Evolutionary conservation across 495 filamentous ascomycete species (phyloP).

Genomic region (Recurvomyces mirabilis): DNA sequence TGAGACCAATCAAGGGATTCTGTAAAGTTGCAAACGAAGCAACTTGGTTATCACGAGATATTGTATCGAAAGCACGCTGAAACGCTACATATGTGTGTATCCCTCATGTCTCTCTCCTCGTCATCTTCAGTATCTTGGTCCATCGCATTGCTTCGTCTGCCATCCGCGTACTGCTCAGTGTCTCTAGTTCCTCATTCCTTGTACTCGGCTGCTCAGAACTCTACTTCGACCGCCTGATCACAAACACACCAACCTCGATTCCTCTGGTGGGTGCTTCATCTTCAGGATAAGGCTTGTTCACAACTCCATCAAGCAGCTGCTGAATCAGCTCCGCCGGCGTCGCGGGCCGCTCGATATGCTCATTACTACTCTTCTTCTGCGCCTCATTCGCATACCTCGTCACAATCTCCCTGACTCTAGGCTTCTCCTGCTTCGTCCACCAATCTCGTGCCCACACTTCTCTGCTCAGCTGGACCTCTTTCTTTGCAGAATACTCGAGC

Average conservation of each 20-base stretch:
- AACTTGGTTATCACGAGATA: too few relatives aligned
- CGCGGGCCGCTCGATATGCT: conserved; percentile 27
- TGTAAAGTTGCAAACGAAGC: too few relatives aligned
- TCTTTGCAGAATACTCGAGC: conserved; percentile 42
- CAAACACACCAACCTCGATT: conserved; percentile 31
- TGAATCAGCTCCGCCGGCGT: conserved; percentile 46
- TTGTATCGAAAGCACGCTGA: too few relatives aligned
- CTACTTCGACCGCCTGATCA: conserved; percentile 19
- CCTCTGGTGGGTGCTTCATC: conserved; percentile 26
- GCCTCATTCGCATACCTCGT: conserved; percentile 46
- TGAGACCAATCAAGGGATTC: too few relatives aligned
- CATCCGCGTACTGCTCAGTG: too few relatives aligned
- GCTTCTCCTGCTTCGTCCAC: conserved; percentile 60
- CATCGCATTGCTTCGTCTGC: too few relatives aligned
- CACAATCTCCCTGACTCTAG: conserved; percentile 51
- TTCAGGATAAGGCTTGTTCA: conserved; percentile 17
- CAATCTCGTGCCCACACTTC: conserved; percentile 52
- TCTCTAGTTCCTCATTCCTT: too few relatives aligned
- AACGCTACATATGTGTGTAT: too few relatives aligned
- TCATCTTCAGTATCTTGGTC: too few relatives aligned
- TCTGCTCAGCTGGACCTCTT: conserved; percentile 44
- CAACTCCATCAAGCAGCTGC: conserved; percentile 53
- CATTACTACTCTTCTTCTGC: conserved; percentile 26
- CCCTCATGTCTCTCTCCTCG: too few relatives aligned
- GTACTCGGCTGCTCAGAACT: too few relatives aligned